Evolutionary conservation across 352 stramenopile species (phyloP), one percentile per base, ranked within the genome.

Genomic region (Phytophthora brassicae): DNA sequence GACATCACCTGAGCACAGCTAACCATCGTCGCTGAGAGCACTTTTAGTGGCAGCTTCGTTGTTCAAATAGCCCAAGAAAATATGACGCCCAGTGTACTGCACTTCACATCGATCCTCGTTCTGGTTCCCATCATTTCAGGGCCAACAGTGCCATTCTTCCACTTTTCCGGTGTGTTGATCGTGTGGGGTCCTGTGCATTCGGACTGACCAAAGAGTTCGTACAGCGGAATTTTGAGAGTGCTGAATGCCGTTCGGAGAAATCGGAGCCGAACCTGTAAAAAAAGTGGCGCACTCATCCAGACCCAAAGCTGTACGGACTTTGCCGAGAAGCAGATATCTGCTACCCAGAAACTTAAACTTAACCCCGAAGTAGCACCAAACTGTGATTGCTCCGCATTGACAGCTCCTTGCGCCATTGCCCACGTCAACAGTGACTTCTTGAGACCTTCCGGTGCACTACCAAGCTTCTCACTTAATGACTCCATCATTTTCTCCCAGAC

Each of bases 191-290:
- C 93, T 4, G 89, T 97, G 64, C 86, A 96, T 74, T 98, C 91
- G 5, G 85, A 96, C 72, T 97, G 87, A 14, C 94, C 94, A 48
- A 92, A 90, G 38, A 97, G 62, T 66, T 98, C 94, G 59, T 94
- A 90, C 44, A 98, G 82, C 28, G 89, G 89, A 24, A 98, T 97
- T 72, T 98, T 94, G n/a, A 98, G 69, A 9, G 81, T 96, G 36
- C 79, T 86, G 56, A 52, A 88, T 68, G 46, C 74, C 74, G 20
- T 87, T 74, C 4, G 65, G 68, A 6, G 70, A 70, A 59, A 88
- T 84, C 2, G 76, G 66, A 44, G 93, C 93, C 8, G 91, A 94
- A 3, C 79, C 86, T 2, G 87, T 94, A 74, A 95, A 96, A 61
- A 88, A 92, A 42, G 73, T 76, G 48, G 79, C 77, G 72, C 81